Evolutionary conservation across 495 filamentous ascomycete genomes (phyloP), one percentile per base, ranked within the genome.

Genomic region (Podospora pseudocomata): DNA sequence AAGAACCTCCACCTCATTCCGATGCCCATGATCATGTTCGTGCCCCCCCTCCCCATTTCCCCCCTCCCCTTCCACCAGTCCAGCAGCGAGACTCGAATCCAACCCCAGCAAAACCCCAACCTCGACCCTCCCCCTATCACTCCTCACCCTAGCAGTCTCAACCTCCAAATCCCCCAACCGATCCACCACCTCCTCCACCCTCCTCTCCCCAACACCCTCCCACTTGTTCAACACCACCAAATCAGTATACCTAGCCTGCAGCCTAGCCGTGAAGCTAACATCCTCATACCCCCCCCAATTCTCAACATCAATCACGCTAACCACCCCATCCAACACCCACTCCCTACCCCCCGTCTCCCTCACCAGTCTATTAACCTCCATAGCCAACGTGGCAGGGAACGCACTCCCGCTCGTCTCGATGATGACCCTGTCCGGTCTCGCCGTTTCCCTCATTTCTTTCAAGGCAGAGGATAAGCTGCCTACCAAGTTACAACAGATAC

Each of bases 401-500:
- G 95, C 95, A 57, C 85, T 89, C 2, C 95, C 95, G 61, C 84
- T 88, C 0, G 95, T 98, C 84, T 99, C 95, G 77, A 99, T 90
- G 60, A 98, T 86, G 76, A 99, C 95, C 26, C 95, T 85, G 76
- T 97, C 91, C 0, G 92, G 94, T 0, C 69, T 32, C 39, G 79
- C 80, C 15, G 87, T 81, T 53, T 84, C 80, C 54, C 80, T 74
- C 16, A 98, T 88, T 65, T 92, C 86, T 4, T 86, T 76, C 2
- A 99, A 88, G 0, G 94, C 94, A 63, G 90, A 86, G 72, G 87
- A 86, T 27, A 99, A 86, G 77, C 95, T 91, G 3, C 95, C 95
- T 64, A 99, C 93, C 18, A 97, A 89, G 75, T 97, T 99, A 81
- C 95, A 99, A 84, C 95, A 99, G 75, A 99, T 97, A 79, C 95